Evolutionary conservation across 2,329 filamentous ascomycete genomes (phyloP).

Genomic region (Sarocladiaceae sp.): DNA sequence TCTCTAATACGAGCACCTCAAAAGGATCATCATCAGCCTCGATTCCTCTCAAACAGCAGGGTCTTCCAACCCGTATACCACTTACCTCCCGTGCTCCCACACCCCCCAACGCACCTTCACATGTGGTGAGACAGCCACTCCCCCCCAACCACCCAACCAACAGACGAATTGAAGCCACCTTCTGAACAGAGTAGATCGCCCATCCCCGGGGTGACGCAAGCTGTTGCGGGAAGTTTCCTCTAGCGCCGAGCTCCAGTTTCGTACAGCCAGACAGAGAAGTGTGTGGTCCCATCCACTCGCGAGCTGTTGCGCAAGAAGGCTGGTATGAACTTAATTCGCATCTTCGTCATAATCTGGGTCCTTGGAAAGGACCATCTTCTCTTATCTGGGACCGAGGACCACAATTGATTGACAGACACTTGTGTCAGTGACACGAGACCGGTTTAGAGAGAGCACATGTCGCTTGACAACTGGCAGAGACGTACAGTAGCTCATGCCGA

Average conservation of each 20-base stretch:
- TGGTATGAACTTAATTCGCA: neutral
- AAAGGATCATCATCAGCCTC: too few species aligned
- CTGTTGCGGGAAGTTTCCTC: neutral
- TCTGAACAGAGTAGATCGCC: neutral
- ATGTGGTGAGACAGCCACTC: neutral
- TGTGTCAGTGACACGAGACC: too few species aligned
- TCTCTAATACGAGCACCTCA: too few species aligned
- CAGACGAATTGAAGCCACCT: neutral
- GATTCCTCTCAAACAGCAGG: too few species aligned
- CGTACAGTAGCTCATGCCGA: too few species aligned
- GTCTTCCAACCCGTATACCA: neutral
- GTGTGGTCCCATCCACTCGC: neutral
- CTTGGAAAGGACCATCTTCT: neutral
- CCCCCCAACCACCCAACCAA: neutral
- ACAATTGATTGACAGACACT: too few species aligned
- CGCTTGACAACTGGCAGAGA: too few species aligned
- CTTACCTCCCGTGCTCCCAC: neutral
- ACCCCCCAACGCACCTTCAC: neutral
- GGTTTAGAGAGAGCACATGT: too few species aligned
- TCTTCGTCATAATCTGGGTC: neutral
- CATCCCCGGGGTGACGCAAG: neutral
- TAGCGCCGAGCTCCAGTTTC: neutral
- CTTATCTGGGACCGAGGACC: too few species aligned
- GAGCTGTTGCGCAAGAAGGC: neutral
- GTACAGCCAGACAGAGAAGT: too few species aligned